Evolutionary conservation across 2,329 filamentous ascomycete genomes (phyloP), one percentile per base, ranked within the genome.

Genomic region (Epichloe uncinata): DNA sequence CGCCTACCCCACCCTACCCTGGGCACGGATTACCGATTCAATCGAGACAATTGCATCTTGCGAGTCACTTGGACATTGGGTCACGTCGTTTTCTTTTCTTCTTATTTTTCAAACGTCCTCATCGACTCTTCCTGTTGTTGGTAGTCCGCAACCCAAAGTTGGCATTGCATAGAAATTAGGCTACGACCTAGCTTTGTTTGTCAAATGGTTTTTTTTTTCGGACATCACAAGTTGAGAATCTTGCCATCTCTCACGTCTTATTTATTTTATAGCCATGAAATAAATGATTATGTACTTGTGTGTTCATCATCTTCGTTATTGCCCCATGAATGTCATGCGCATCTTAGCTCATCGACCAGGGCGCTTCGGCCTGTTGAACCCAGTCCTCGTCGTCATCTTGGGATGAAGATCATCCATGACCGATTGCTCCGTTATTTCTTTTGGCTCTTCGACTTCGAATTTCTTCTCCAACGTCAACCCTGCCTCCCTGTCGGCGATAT

Each of bases 311-410:
- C 11, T 7, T 35, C 16, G 33, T 35, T n/a, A 35, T 15, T 22
- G n/a, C 33, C 16, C 9, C 33, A 45, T 11, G n/a, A 35, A 45
- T 42, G n/a, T 18, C 35, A 33, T 12, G 40, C 8, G 3, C 11
- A 16, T 6, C 37, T 1, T n/a, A 22, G 44, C 57, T 61, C 56
- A 78, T 70, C 83, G 73, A 37, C 87, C 87, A 5, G 87, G 87
- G 60, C 85, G 77, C 78, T 88, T 90, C 30, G 87, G 87, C 63
- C 86, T 77, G 60, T 78, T 82, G 66, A 93, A 93, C 0, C 74
- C 79, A 63, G 80, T 77, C 65, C 82, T 83, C 44, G 73, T 70
- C 62, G 84, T 77, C 40, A 74, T 74, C 65, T 80, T 79, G 42
- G 82, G 82, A 57, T 85, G 81, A 59, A 89, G 71, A 60, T 89